Base-by-base conservation (phyloP, 2,329 filamentous ascomycete species). In the Neocatenulostroma microsporum region DNA sequence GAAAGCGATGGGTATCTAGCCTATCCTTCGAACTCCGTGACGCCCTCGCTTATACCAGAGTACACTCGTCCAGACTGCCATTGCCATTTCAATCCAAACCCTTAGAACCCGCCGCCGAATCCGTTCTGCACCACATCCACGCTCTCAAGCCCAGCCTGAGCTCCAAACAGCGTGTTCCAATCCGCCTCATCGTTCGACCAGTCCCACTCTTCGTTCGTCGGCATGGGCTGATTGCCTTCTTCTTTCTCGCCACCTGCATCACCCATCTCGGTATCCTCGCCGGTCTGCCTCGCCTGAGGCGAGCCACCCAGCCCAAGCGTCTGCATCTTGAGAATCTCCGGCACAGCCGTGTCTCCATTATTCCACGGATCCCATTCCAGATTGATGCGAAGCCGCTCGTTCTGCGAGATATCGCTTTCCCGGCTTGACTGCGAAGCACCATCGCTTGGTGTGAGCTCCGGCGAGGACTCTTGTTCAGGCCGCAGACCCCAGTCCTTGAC, bases 391-490 rank as follows among this genome's bases (percentile, higher is more conserved):
- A 67, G 45, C 20, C 61, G 59, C 44, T 66, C 63, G 37, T 59
- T 59, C 44, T 64, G 60, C 14, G 55, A 61, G 15, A 68, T 62
- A 36, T 69, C 65, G 29, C 61, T 66, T 30, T 56, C 57, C 17
- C 55, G 53, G 18, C 59, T n/a, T n/a, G 62, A 55, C 45, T 63
- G 52, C 45, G 63, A 13, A 45, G 50, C 12, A 29, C 44, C 44
- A 34, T 48, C 43, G 35, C 41, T 45, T 2, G 54, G 52, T 19
- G 57, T 50, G 37, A 55, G 49, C 21, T 54, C 53, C 3, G 51
- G 49, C 3, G 50, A 48, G 15, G 47, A 46, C 11, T 46, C 44
- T 5, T 8, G n/a, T 5, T 47, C 41, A 6, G 37, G 40, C 12
- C 41, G 52, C 10, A 53, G 33, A 14, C 44, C 43, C 40, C 46